phyloP scores from a whole-genome alignment of 1,139 yeast species.

The Taphrina flavorubra region DNA sequence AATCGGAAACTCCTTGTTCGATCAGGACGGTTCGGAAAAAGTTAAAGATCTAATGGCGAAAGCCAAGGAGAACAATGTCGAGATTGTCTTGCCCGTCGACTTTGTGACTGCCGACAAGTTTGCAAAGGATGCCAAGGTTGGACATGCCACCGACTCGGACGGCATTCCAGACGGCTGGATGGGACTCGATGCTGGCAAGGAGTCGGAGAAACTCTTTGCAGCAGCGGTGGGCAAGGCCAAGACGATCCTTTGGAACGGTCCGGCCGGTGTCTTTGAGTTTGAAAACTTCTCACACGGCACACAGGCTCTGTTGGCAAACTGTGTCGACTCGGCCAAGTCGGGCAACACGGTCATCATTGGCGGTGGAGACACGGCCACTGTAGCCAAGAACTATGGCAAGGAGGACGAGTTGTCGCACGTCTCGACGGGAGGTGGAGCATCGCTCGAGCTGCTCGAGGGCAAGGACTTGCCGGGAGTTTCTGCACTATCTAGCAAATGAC shows the following conservation, averaged over 20 bases:
- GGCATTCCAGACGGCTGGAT: constrained; percentile 94
- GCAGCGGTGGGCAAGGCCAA: constrained; percentile 85
- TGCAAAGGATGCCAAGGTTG: constrained; percentile 83
- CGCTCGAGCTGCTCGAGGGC: constrained; percentile 96
- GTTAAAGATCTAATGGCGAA: constrained; percentile 86
- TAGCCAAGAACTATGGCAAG: constrained; percentile 94
- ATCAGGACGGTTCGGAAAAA: constrained; percentile 89
- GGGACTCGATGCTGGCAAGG: constrained; percentile 95
- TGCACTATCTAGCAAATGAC: constrained; percentile 74
- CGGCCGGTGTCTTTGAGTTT: constrained; percentile 98
- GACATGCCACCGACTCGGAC: constrained; percentile 77
- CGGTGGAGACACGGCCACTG: constrained; percentile 99
- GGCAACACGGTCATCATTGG: constrained; percentile 90
- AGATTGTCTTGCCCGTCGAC: constrained; percentile 89
- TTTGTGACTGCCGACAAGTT: constrained; percentile 92
- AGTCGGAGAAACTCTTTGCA: constrained; percentile 75
- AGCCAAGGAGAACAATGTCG: constrained; percentile 93
- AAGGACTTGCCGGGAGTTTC: constrained; percentile 96
- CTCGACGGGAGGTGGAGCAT: constrained; percentile 99
- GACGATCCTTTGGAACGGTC: constrained; percentile 99
- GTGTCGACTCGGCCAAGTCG: constrained; percentile 78
- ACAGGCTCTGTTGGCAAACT: constrained; percentile 82
- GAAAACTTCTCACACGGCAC: constrained; percentile 89
- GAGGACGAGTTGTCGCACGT: constrained; percentile 95
- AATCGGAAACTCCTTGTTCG: constrained; percentile 88